phyloP scores from a whole-genome alignment of 768 basidiomycete species.

The Auriscalpium orientale region DNA sequence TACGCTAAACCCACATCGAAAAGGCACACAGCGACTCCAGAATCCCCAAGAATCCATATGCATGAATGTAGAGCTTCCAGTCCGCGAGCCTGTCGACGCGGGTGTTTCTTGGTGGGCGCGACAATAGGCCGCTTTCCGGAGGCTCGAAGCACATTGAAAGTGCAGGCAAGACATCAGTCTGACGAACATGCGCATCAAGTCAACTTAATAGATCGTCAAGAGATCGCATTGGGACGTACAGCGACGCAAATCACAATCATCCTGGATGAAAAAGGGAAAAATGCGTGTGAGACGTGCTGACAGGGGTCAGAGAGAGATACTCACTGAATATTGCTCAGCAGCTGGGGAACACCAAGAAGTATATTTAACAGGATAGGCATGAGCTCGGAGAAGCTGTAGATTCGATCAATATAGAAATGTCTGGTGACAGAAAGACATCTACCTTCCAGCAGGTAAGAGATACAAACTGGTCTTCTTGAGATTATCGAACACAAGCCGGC shows the following conservation, averaged over 20 bases:
- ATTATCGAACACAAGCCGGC: constrained; percentile 59
- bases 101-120: constrained; percentile 46
- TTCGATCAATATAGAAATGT: neutral
- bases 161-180: constrained; percentile 48
- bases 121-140: constrained; percentile 52
- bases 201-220: neutral
- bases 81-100: constrained; percentile 50
- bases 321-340: constrained; percentile 32
- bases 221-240: constrained; percentile 1
- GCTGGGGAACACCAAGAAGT: constrained; percentile 34
- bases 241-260: constrained; percentile 47
- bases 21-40: constrained; percentile 40
- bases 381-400: constrained; percentile 46
- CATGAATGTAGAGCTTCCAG: constrained; percentile 45
- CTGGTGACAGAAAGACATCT: constrained; percentile 14
- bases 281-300: constrained; percentile 20
- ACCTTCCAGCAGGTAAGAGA: constrained; percentile 42
- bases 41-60: constrained; percentile 49
- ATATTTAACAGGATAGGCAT: constrained; percentile 52
- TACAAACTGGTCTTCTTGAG: constrained; percentile 50
- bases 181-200: neutral
- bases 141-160: constrained; percentile 51
- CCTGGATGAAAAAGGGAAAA: constrained; percentile 13
- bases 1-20: constrained; percentile 32
- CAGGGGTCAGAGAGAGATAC: constrained; percentile 25